phyloP scores from a whole-genome alignment of 345 rosid genomes.

The Camelina neglecta region DNA sequence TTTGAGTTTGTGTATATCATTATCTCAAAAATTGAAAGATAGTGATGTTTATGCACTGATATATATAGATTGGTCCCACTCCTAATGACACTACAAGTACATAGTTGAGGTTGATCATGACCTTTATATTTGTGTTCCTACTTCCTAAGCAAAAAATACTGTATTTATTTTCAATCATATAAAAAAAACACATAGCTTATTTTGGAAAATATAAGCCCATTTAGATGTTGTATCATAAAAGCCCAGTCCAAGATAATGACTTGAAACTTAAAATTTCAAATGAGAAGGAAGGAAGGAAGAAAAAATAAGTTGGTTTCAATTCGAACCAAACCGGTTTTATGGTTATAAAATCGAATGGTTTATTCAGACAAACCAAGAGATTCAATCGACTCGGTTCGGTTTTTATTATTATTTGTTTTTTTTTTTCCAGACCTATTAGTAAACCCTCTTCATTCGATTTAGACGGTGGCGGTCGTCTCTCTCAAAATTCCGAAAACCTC shows the following conservation, averaged over 20 bases:
- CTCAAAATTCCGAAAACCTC: slow-evolving; percentile 32
- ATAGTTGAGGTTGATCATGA: not conserved
- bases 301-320: slow-evolving; percentile 4
- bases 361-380: not conserved
- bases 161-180: too few relatives aligned
- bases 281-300: not conserved
- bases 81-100: not conserved
- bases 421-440: slow-evolving; percentile 11
- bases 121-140: too few relatives aligned
- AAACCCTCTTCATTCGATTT: not conserved
- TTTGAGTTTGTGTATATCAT: slow-evolving; percentile 25
- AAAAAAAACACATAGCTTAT: too few relatives aligned
- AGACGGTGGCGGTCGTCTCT: slow-evolving; percentile 6
- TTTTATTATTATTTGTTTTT: not conserved
- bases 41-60: slow-evolving; percentile 23
- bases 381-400: not conserved
- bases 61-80: slow-evolving; percentile 19
- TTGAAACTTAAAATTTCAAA: not conserved
- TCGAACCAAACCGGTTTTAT: slow-evolving; percentile 23
- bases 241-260: slow-evolving; percentile 9
- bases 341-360: slow-evolving; percentile 17
- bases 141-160: too few relatives aligned
- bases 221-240: not conserved
- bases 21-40: slow-evolving; percentile 19
- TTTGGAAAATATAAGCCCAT: not conserved